Evolutionary conservation across 202 grass and related monocot species (phyloP).

Genomic region (Carex sylvatica): DNA sequence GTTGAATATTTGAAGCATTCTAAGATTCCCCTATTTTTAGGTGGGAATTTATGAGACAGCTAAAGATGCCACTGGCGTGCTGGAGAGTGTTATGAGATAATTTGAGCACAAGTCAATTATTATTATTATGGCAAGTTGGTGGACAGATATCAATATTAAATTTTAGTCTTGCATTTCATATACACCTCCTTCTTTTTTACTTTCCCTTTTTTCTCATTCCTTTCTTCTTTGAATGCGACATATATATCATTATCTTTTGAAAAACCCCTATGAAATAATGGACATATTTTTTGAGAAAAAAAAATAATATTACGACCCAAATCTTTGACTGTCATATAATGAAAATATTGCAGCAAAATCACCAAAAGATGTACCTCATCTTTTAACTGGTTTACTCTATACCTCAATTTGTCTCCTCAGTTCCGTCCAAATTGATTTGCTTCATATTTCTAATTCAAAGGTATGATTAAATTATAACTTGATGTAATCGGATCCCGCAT

Average conservation of each 20-base stretch:
- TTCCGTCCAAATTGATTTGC: no score
- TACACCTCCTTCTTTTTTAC: neutral
- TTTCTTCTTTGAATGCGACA: neutral
- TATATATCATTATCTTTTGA: neutral
- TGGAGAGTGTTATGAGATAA: neutral
- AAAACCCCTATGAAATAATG: neutral
- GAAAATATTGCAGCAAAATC: neutral
- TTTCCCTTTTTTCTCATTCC: neutral
- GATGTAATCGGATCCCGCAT: neutral
- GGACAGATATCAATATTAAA: constrained; percentile 1
- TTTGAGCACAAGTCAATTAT: neutral
- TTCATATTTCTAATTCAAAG: neutral
- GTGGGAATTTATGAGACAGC: constrained; percentile 4
- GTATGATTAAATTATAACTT: neutral
- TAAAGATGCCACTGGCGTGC: neutral
- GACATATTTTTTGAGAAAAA: neutral
- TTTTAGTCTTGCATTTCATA: neutral
- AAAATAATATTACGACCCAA: neutral
- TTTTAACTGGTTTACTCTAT: neutral
- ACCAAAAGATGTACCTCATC: neutral
- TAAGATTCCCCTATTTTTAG: constrained; percentile 9
- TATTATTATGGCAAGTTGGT: neutral
- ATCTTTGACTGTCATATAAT: neutral
- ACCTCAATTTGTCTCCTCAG: no score
- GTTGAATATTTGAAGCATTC: neutral